These are phyloP conservation scores for Cephaloascus fragrans DNA, from an alignment of 805 yeast genomes.

Conservation along the genomic window DNA sequence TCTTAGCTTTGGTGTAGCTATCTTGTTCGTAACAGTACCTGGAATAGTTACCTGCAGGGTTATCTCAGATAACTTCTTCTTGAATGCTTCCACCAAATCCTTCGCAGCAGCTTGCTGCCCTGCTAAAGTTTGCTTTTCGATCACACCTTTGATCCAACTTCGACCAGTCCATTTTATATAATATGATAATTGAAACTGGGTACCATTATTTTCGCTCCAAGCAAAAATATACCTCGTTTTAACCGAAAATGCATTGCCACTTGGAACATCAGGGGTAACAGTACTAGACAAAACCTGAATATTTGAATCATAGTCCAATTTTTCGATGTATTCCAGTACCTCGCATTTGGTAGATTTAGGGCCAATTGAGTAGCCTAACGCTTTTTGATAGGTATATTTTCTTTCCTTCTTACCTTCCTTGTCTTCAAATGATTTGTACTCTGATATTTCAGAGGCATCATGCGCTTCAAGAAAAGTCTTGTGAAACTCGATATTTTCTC, in stretches of 20 bases:
- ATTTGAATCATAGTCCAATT: conserved; percentile 40
- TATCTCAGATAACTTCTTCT: conserved; percentile 8
- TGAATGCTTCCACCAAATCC: conserved; percentile 31
- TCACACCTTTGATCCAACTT: conserved; percentile 85
- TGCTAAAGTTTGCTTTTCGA: conserved; percentile 72
- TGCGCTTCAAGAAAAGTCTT: conserved; percentile 26
- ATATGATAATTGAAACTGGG: conserved; percentile 56
- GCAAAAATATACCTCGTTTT: conserved; percentile 61
- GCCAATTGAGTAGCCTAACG: conserved; percentile 74
- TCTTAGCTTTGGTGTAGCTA: neutral
- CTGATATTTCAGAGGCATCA: conserved; percentile 37
- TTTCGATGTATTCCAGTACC: conserved; percentile 46
- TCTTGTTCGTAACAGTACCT: neutral
- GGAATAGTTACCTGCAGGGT: neutral
- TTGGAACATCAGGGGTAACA: conserved; percentile 89
- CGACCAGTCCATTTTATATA: conserved; percentile 83
- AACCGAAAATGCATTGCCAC: conserved; percentile 74
- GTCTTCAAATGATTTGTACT: conserved; percentile 20
- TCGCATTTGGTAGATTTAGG: conserved; percentile 86
- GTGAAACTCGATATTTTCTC: conserved; percentile 38
- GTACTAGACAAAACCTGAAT: conserved; percentile 56
- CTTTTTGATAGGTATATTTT: conserved; percentile 60
- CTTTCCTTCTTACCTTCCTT: conserved; percentile 34
- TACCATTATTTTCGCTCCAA: conserved; percentile 62
- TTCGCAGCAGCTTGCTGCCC: conserved; percentile 68